Conservation (phyloP, 225 moss, liverwort and hornwort genomes). For the Pseudoscleropodium purum region DNA sequence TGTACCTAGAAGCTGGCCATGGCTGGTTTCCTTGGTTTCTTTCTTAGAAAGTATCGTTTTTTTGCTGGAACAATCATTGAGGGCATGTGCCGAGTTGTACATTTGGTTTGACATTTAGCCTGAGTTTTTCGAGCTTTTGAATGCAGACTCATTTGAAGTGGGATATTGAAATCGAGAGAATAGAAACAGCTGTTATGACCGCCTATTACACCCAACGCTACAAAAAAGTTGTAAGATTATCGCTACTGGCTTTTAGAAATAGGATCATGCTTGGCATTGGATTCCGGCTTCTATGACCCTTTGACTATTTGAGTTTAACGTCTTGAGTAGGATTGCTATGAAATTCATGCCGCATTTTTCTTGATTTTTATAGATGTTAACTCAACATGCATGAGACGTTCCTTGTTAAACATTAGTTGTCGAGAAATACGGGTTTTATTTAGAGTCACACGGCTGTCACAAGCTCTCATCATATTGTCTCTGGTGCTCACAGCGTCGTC, state of each 20-base stretch:
- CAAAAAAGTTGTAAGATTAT: conserved; percentile 76
- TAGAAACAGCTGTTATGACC: conserved; percentile 66
- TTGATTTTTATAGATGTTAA: neutral
- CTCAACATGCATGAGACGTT: neutral
- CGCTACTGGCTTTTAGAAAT: neutral
- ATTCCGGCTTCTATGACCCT: neutral
- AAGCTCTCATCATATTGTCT: neutral
- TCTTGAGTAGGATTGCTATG: neutral
- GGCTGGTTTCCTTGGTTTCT: neutral
- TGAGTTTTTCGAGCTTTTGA: neutral
- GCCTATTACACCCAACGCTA: conserved; percentile 65
- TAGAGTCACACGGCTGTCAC: neutral
- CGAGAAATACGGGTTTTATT: neutral
- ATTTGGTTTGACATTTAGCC: neutral
- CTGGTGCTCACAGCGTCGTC: neutral
- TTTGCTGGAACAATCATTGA: neutral
- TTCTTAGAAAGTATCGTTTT: neutral
- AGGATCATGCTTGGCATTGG: neutral
- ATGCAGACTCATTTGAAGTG: conserved; percentile 65
- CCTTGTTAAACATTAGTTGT: neutral
- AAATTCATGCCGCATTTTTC: neutral
- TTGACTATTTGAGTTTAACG: neutral
- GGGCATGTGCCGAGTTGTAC: neutral
- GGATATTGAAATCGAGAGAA: conserved; percentile 71
- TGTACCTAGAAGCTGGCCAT: neutral